phyloP scores from a whole-genome alignment of 192 early-diverging fungal genomes.

The Backusella westeae region DNA sequence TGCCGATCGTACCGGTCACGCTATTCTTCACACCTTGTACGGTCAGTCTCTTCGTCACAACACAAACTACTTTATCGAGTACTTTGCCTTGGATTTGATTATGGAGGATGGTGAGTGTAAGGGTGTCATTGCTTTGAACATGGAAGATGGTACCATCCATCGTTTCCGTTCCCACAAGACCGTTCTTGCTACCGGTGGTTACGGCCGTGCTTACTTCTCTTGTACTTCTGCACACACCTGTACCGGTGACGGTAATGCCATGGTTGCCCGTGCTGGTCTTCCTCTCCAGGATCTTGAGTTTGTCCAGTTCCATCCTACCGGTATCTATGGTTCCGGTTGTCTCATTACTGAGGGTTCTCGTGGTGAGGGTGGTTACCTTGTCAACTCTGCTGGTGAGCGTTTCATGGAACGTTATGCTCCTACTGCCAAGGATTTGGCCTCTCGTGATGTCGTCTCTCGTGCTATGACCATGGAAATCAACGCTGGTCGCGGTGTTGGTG shows the following conservation, averaged over 20 bases:
- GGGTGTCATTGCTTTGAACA: constrained; percentile 94
- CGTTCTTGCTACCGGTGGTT: constrained; percentile 98
- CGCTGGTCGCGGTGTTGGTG: constrained; percentile 95
- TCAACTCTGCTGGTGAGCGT: constrained; percentile 95
- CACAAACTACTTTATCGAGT: constrained; percentile 98
- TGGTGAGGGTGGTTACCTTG: constrained; percentile 96
- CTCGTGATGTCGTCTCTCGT: constrained; percentile 97
- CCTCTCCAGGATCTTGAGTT: constrained; percentile 99
- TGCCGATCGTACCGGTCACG: constrained; percentile 97
- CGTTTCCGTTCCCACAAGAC: constrained; percentile 97
- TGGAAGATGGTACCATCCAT: constrained; percentile 98
- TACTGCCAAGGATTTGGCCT: constrained; percentile 97
- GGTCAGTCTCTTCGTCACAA: constrained; percentile 95
- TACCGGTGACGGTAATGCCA: constrained; percentile 99
- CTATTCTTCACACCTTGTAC: constrained; percentile 96
- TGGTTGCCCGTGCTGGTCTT: constrained; percentile 95
- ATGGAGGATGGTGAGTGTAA: constrained; percentile 98
- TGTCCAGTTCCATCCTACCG: constrained; percentile 99
- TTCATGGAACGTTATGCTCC: constrained; percentile 99
- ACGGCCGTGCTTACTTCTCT: constrained; percentile 98
- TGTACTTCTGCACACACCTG: constrained; percentile 98
- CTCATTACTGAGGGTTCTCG: constrained; percentile 93
- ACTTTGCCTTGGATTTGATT: constrained; percentile 97
- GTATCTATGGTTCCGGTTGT: constrained; percentile 98
- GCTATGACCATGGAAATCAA: constrained; percentile 98